Base-by-base conservation (phyloP, 371 early-diverging fungal species). In the Apophysomyces sp. region DNA sequence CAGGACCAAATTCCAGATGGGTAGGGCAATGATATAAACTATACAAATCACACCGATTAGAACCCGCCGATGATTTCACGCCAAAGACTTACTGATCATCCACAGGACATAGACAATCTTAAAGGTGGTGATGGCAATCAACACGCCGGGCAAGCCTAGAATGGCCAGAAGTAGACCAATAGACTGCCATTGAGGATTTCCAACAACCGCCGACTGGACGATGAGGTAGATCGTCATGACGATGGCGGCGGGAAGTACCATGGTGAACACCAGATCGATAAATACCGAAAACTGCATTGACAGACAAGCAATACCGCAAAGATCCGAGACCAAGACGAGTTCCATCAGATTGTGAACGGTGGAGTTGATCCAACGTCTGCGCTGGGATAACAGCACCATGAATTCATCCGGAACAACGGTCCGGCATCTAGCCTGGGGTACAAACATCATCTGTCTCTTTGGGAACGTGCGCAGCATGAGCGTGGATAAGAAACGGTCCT, bases 1-100 rank as follows among this genome's bases (percentile, higher is more conserved):
- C 5, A 98, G 83, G 8, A 94, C 73, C 63, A 94, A 85, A 76
- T 97, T 96, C 99, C 99, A 99, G n/a, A 99, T 84, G 4, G 97
- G 97, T 26, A 97, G 74, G 27, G 94, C 91, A 37, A 76, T 57
- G 24, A 88, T 60, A 59, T 84, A 88, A n/a, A 88, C 83, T 77
- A 78, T 1, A 30, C 44, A 4, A 37, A 51, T 21, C 27, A 37
- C 16, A 57, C n/a, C 40, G 27, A 61, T 18, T 36, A 51, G 8
- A 18, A 27, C 29, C n/a, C 13, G 31, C 18, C n/a, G 12, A 27
- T 28, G 29, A 8, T 30, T 30, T 51, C 31, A 34, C 5, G 34
- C 12, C 34, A n/a, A n/a, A n/a, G n/a, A n/a, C 82, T 73, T 83
- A 83, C 83, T 68, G 27, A 89, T 26, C 82, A 94, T 86, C 92